phyloP scores from a whole-genome alignment of 2,329 filamentous ascomycete species.

The Biscogniauxia marginata region DNA sequence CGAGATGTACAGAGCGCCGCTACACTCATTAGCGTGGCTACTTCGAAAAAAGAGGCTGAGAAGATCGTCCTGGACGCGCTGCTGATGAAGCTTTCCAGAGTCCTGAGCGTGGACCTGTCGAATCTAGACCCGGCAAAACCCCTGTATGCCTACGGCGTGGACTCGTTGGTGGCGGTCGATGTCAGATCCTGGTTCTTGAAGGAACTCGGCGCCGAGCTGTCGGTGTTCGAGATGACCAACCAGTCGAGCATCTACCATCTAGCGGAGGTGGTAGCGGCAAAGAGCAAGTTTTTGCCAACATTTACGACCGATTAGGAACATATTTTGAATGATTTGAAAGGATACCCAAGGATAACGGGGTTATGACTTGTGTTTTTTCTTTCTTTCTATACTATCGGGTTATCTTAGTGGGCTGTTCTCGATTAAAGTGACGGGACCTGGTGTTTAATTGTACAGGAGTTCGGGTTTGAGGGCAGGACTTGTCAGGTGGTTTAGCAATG shows the following conservation, averaged over 20 bases:
- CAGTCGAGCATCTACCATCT: conserved; percentile 24
- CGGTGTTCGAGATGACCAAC: conserved; percentile 27
- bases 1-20: conserved; percentile 12
- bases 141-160: conserved; percentile 25
- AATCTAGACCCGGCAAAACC: conserved; percentile 21
- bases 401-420: too few species aligned
- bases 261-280: conserved; percentile 22
- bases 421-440: too few species aligned
- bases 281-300: conserved; percentile 22
- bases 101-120: conserved; percentile 22
- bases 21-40: conserved; percentile 19
- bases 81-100: conserved; percentile 24
- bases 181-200: conserved; percentile 25
- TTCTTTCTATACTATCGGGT: too few species aligned
- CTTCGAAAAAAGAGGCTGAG: conserved; percentile 21
- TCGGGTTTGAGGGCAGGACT: too few species aligned
- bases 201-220: conserved; percentile 24
- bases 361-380: not conserved
- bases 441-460: too few species aligned
- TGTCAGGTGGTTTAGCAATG: too few species aligned
- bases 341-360: not conserved
- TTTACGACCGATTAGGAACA: not conserved
- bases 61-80: conserved; percentile 25
- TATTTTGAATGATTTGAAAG: not conserved
- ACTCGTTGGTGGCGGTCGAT: conserved; percentile 28